Evolutionary conservation across 2,329 filamentous ascomycete genomes (phyloP).

Genomic region (Fusarium verrucosum): DNA sequence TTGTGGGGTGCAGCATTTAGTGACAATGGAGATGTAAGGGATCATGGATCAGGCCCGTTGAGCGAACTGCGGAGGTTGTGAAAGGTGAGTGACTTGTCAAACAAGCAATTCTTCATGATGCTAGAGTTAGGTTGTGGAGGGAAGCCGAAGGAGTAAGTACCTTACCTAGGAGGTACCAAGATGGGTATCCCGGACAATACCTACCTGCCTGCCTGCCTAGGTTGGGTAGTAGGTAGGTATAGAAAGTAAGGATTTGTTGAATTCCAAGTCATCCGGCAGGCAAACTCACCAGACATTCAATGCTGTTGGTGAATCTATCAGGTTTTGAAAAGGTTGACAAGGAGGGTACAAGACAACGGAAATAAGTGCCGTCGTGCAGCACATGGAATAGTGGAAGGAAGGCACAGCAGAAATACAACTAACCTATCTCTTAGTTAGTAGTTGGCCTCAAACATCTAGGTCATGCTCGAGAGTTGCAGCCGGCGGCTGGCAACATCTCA

Average conservation of each 20-base stretch:
- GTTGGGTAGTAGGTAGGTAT: too few species aligned
- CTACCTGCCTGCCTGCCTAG: not conserved
- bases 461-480: constrained; percentile 17
- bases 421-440: too few species aligned
- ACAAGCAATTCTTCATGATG: constrained; percentile 12
- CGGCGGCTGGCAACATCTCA: constrained; percentile 26
- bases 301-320: constrained; percentile 4
- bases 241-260: not conserved
- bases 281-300: constrained; percentile 13
- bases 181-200: not conserved
- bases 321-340: constrained; percentile 9
- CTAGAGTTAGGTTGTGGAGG: constrained; percentile 1
- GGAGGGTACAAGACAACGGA: not conserved
- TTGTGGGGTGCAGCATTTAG: not conserved
- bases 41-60: constrained; percentile 1
- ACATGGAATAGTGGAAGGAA: not conserved
- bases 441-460: constrained; percentile 40
- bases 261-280: constrained; percentile 3
- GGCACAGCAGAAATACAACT: constrained; percentile 15
- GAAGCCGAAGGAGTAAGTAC: not conserved
- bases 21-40: not conserved
- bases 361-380: not conserved
- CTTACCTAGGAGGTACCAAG: constrained; percentile 6
- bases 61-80: not conserved
- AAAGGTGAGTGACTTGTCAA: constrained; percentile 20